phyloP scores from a whole-genome alignment of 345 rosid genomes.

The Hevea brasiliensis region DNA sequence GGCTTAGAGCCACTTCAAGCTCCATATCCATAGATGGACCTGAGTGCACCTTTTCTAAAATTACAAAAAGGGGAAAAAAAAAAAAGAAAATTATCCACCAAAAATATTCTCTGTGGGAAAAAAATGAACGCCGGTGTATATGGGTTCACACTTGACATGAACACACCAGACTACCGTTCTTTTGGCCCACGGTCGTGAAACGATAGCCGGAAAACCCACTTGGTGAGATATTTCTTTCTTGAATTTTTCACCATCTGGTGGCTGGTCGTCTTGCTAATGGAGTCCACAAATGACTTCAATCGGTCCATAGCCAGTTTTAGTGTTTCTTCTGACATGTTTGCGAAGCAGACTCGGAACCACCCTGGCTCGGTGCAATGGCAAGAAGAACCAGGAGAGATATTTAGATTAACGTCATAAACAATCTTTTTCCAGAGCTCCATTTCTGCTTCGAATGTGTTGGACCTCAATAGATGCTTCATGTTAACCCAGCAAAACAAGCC shows the following conservation, averaged over 20 bases:
- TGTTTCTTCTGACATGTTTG: slow-evolving; percentile 71
- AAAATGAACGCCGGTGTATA: not conserved
- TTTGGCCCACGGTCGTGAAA: slow-evolving; percentile 58
- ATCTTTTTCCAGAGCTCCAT: slow-evolving; percentile 74
- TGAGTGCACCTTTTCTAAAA: slow-evolving; percentile 14
- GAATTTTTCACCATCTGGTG: slow-evolving; percentile 49
- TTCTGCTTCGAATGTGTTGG: slow-evolving; percentile 76
- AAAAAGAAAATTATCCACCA: slow-evolving; percentile 19
- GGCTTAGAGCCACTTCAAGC: slow-evolving; percentile 20
- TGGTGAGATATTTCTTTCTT: slow-evolving; percentile 50
- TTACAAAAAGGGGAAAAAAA: not conserved
- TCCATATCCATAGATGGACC: slow-evolving; percentile 8
- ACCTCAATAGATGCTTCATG: slow-evolving; percentile 66
- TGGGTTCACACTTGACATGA: slow-evolving; percentile 14
- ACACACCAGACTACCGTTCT: slow-evolving; percentile 54
- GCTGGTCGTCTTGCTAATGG: slow-evolving; percentile 28
- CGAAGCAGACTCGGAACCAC: slow-evolving; percentile 87
- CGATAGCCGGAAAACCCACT: slow-evolving; percentile 82
- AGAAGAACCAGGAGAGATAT: slow-evolving; percentile 76
- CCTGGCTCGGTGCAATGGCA: slow-evolving; percentile 84
- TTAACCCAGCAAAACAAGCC: slow-evolving; percentile 86
- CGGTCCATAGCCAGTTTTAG: slow-evolving; percentile 58
- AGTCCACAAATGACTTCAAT: slow-evolving; percentile 52
- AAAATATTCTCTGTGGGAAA: slow-evolving; percentile 5
- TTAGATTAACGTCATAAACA: slow-evolving; percentile 72